These are phyloP conservation scores for Pseudoneurospora amorphoporcata DNA, from an alignment of 495 filamentous ascomycete genomes.

Conservation along the genomic window DNA sequence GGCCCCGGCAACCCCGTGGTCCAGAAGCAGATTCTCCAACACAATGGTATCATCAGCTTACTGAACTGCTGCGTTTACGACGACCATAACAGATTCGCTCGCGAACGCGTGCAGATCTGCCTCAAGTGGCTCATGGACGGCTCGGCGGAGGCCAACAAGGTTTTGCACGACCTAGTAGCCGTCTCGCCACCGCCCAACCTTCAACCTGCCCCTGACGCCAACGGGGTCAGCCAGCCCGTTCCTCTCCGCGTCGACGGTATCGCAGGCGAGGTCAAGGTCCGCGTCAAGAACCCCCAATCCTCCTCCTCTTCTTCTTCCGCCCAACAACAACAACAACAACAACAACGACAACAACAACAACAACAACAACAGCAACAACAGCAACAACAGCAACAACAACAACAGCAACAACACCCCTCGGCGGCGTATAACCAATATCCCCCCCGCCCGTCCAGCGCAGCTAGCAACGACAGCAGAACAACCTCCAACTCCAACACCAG, in stretches of 20 bases:
- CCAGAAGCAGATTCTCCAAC: conserved; percentile 71
- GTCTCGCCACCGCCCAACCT: conserved; percentile 21
- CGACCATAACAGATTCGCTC: conserved; percentile 79
- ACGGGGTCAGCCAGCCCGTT: conserved; percentile 5
- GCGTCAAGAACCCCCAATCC: conserved; percentile 8
- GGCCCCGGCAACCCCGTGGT: conserved; percentile 64
- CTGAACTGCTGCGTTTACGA: conserved; percentile 80
- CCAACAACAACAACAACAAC: not conserved
- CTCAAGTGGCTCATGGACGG: conserved; percentile 83
- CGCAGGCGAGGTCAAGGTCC: conserved; percentile 34
- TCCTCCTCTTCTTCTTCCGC: not conserved
- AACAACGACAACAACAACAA: not conserved
- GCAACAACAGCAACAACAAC: too few relatives aligned
- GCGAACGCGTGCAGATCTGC: conserved; percentile 85
- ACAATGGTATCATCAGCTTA: conserved; percentile 76
- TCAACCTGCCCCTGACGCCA: conserved; percentile 2
- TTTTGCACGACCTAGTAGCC: conserved; percentile 52
- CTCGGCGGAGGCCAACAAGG: conserved; percentile 65
- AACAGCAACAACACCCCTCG: not conserved
- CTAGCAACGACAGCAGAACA: not conserved
- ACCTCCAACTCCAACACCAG: not conserved
- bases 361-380: too few relatives aligned
- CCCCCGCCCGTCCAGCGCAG: not conserved
- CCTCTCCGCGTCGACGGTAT: conserved; percentile 34
- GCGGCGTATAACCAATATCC: not conserved